Evolutionary conservation across 805 yeast genomes (phyloP).

Genomic region (Cyberlindnera mississippiensis): DNA sequence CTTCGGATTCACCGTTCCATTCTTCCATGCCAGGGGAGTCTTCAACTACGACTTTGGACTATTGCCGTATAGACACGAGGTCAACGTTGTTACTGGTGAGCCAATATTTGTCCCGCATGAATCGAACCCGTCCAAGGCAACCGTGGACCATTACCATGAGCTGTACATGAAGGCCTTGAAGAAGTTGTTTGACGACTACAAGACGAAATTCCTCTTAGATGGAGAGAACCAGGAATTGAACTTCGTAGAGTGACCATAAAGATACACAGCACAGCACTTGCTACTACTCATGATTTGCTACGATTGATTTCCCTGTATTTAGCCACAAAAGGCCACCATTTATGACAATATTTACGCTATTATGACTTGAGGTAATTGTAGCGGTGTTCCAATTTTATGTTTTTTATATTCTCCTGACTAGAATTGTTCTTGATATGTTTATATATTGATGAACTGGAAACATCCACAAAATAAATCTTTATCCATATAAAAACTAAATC

Average conservation of each 20-base stretch:
- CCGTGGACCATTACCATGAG: slow-evolving; percentile 67
- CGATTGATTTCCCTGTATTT: too few species aligned
- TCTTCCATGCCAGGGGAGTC: slow-evolving; percentile 87
- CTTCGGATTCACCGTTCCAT: slow-evolving; percentile 83
- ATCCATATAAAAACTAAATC: too few species aligned
- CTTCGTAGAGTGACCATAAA: slow-evolving; percentile 25
- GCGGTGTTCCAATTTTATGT: too few species aligned
- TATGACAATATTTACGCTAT: too few species aligned
- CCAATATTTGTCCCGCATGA: slow-evolving; percentile 58
- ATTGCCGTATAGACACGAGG: slow-evolving; percentile 78
- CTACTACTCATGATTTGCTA: too few species aligned
- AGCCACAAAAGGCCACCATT: too few species aligned
- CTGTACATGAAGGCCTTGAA: slow-evolving; percentile 62
- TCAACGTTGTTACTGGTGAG: slow-evolving; percentile 69
- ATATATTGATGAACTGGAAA: too few species aligned
- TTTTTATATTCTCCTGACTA: too few species aligned
- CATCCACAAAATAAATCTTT: too few species aligned
- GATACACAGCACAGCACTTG: too few species aligned
- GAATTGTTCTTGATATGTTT: too few species aligned
- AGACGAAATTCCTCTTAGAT: slow-evolving; percentile 39
- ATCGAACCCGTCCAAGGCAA: slow-evolving; percentile 41
- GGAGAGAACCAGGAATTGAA: slow-evolving; percentile 15
- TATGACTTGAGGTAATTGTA: too few species aligned
- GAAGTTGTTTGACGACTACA: slow-evolving; percentile 64
- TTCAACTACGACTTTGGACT: slow-evolving; percentile 92